These are phyloP conservation scores for Spinacia oleracea DNA, from an alignment of 179 eudicot genomes.

Conservation along the genomic window DNA sequence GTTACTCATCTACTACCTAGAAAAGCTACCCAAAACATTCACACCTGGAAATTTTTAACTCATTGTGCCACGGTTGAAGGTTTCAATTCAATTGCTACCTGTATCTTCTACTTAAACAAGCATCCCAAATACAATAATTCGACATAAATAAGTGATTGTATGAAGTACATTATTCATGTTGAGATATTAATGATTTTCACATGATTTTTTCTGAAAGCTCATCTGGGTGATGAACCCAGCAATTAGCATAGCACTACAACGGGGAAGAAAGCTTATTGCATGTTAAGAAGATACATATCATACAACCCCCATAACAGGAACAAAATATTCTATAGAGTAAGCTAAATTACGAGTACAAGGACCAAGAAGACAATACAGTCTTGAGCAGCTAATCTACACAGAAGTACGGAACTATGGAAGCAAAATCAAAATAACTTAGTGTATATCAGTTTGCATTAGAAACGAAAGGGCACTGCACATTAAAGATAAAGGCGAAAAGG, in stretches of 20 bases:
- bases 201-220: neutral
- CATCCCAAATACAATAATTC: neutral
- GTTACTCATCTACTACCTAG: neutral
- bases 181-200: neutral
- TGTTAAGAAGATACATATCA: neutral
- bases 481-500: neutral
- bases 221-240: neutral
- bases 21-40: neutral
- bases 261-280: neutral
- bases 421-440: no score
- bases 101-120: neutral
- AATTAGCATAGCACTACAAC: neutral
- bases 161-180: neutral
- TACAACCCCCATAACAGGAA: neutral
- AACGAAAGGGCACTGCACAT: conserved; percentile 3
- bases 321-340: neutral
- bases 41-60: neutral
- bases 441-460: neutral
- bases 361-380: neutral
- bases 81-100: neutral
- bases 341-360: neutral
- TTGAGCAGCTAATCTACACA: neutral
- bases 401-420: neutral
- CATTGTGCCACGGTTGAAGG: neutral
- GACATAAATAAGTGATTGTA: neutral